A percentile compares a stretch with the other conserved stretches of the same genome.
Conservation (phyloP, 2,329 filamentous ascomycete genomes). For the Dryadomyces sulphureus region DNA sequence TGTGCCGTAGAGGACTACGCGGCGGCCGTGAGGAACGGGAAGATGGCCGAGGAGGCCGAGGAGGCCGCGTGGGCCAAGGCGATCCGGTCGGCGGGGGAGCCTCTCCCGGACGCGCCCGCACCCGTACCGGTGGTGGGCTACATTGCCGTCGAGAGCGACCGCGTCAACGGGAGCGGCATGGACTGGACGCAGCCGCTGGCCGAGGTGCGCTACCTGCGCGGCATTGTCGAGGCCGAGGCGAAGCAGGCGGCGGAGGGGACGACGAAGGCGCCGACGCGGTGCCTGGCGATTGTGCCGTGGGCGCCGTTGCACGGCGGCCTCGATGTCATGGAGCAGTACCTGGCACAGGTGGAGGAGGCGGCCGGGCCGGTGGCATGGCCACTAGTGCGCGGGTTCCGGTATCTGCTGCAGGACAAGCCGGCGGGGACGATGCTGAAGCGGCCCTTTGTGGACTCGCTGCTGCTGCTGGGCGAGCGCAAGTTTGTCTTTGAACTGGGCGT, state of each 20-base stretch:
- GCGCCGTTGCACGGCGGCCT: slow-evolving; percentile 61
- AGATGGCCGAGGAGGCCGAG: slow-evolving; percentile 17
- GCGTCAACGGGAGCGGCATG: slow-evolving; percentile 43
- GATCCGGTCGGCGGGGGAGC: too few relatives aligned
- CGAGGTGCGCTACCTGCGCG: slow-evolving; percentile 55
- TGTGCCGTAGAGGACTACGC: slow-evolving; percentile 51
- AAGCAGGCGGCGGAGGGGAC: slow-evolving; percentile 34
- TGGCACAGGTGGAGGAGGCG: slow-evolving; percentile 41
- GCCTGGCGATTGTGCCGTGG: slow-evolving; percentile 67
- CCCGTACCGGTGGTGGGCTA: slow-evolving; percentile 40
- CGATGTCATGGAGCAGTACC: slow-evolving; percentile 46
- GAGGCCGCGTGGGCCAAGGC: background rate
- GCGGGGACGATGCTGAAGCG: slow-evolving; percentile 47
- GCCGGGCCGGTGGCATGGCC: slow-evolving; percentile 50
- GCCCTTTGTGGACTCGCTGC: slow-evolving; percentile 50
- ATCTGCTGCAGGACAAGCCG: slow-evolving; percentile 66
- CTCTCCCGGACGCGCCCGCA: too few relatives aligned
- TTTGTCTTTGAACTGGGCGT: slow-evolving; percentile 73
- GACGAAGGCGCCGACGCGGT: slow-evolving; percentile 40
- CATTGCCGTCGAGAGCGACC: slow-evolving; percentile 73
- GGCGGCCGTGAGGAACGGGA: slow-evolving; percentile 7
- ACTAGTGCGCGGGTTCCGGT: slow-evolving; percentile 66
- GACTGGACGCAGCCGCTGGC: slow-evolving; percentile 54
- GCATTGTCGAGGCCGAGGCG: slow-evolving; percentile 40
- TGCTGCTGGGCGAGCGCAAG: slow-evolving; percentile 46